phyloP scores from a whole-genome alignment of 257 asterid species.

The Cordia subcordata region DNA sequence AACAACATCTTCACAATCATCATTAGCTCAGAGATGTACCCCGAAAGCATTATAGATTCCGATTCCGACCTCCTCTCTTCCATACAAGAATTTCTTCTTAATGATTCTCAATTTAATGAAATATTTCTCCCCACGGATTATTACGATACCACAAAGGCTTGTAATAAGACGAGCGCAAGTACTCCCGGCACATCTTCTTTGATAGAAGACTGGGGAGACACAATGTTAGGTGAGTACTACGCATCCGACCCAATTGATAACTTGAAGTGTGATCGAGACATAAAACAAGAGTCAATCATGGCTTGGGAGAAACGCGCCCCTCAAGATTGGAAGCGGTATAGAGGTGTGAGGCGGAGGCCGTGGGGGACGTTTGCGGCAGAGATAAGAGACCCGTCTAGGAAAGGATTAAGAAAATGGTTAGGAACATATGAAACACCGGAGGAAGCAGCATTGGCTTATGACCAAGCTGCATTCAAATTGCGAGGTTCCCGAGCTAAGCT shows the following conservation, averaged over 20 bases:
- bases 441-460: slow-evolving; percentile 39
- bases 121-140: too few species aligned
- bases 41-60: not conserved
- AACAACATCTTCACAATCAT: too few species aligned
- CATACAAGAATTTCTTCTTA: slow-evolving; percentile 22
- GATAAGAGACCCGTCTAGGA: slow-evolving; percentile 25
- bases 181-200: slow-evolving; percentile 1
- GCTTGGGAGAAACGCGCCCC: not conserved
- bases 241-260: too few species aligned
- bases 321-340: slow-evolving; percentile 12
- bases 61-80: slow-evolving; percentile 28
- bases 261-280: too few species aligned
- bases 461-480: slow-evolving; percentile 10
- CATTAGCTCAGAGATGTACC: not conserved
- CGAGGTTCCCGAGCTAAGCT: slow-evolving; percentile 26
- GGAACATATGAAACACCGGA: slow-evolving; percentile 30
- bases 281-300: too few species aligned
- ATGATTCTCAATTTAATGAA: slow-evolving; percentile 13
- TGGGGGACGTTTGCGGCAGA: slow-evolving; percentile 15
- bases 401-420: slow-evolving; percentile 27
- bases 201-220: too few species aligned
- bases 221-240: too few species aligned
- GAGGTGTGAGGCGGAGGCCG: too few species aligned
- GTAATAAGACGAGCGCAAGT: slow-evolving; percentile 2
- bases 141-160: not conserved